A percentile compares a stretch with the other conserved stretches of the same genome.
Conservation (phyloP, 805 yeast species). For the Suhomyces sp. region DNA sequence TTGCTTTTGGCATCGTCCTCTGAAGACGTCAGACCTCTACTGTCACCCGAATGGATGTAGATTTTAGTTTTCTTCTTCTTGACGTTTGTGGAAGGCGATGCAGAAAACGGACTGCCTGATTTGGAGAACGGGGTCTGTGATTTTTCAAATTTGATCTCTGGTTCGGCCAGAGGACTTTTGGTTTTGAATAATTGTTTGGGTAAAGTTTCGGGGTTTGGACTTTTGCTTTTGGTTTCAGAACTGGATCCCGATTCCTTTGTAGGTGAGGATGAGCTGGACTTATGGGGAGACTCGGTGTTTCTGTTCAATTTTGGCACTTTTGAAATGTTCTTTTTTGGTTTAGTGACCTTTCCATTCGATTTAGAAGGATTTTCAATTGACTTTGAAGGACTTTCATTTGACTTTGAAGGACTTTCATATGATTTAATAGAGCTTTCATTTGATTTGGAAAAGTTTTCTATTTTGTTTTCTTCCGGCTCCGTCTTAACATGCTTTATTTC, state of each 20-base stretch:
- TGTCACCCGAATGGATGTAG: constrained; percentile 22
- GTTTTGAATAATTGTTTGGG: neutral
- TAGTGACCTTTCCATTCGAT: neutral
- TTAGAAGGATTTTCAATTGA: neutral
- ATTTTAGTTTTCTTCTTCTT: constrained; percentile 27
- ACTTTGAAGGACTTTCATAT: no score
- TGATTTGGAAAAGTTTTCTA: no score
- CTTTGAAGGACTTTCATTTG: neutral
- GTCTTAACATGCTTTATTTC: neutral
- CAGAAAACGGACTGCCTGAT: constrained; percentile 18
- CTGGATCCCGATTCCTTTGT: neutral
- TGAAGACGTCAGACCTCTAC: constrained; percentile 9
- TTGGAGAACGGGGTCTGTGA: constrained; percentile 14
- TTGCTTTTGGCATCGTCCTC: constrained; percentile 5
- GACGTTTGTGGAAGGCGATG: constrained; percentile 6
- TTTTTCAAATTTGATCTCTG: constrained; percentile 7
- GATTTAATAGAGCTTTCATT: no score
- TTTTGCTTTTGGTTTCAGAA: neutral
- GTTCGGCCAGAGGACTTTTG: constrained; percentile 12
- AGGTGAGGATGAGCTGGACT: neutral
- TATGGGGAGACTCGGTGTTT: neutral
- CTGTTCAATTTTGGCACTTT: neutral
- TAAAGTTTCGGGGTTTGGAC: neutral
- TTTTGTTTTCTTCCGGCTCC: neutral
- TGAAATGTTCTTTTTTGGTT: neutral